Percentiles rank a stretch among this genome's conserved stretches.
These are phyloP conservation scores for Hypoxylon intermedium DNA, from an alignment of 495 filamentous ascomycete species.

Conservation along the genomic window DNA sequence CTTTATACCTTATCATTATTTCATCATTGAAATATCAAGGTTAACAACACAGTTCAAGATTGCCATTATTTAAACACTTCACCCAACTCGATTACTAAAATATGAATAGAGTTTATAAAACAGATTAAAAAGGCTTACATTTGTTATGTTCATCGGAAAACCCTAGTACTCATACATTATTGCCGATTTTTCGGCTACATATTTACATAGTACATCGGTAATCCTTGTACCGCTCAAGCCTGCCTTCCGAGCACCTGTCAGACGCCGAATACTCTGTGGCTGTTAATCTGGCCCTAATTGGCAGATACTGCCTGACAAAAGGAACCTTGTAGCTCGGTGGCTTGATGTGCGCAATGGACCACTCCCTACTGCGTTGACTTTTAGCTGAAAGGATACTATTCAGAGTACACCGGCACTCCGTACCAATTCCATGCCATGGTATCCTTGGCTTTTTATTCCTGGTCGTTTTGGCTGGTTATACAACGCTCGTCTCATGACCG, in stretches of 20 bases:
- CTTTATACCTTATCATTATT: no score
- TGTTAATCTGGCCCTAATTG: not conserved
- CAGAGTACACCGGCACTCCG: slow-evolving; percentile 6
- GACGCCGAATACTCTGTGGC: slow-evolving; percentile 14
- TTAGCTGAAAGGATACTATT: not conserved
- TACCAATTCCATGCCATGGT: slow-evolving; percentile 12
- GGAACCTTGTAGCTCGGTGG: slow-evolving; percentile 3
- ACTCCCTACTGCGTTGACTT: slow-evolving; percentile 1
- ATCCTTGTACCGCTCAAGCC: slow-evolving; percentile 18
- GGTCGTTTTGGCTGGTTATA: slow-evolving; percentile 21
- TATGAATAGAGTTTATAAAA: not conserved
- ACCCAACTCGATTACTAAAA: no score
- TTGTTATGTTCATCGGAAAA: slow-evolving; percentile 32
- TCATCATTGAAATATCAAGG: not conserved
- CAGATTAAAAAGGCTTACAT: not conserved
- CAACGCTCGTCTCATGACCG: slow-evolving; percentile 12
- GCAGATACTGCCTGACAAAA: slow-evolving; percentile 8
- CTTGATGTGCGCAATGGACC: slow-evolving; percentile 2
- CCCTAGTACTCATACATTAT: slow-evolving; percentile 38
- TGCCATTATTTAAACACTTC: not conserved
- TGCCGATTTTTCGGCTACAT: slow-evolving; percentile 17
- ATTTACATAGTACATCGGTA: slow-evolving; percentile 41
- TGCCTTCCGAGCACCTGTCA: slow-evolving; percentile 7
- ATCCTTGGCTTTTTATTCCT: slow-evolving; percentile 13
- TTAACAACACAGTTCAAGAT: no score